Evolutionary conservation across 2,329 filamentous ascomycete genomes (phyloP), one percentile per base, ranked within the genome.

Genomic region (Chaetomiaceae sp.): DNA sequence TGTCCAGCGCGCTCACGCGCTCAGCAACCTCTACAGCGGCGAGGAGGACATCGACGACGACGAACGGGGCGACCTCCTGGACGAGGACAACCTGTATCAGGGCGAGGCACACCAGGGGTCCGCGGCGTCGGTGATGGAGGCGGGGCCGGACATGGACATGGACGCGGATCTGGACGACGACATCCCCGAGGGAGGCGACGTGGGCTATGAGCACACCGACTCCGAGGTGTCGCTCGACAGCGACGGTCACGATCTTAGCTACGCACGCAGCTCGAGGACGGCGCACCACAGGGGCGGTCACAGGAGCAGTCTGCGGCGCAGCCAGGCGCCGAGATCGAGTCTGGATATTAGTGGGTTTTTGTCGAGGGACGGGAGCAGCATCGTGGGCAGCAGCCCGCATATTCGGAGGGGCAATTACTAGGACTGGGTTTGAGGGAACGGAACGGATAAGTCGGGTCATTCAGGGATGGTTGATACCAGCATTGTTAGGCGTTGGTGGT

Each of bases 161-260:
- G 83, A 80, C 47, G 82, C 78, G n/a, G 79, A 90, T 64, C 74
- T 89, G 37, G 87, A 90, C 66, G 84, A 83, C 45, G 84, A 87
- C 55, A 80, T 89, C 33, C 85, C 85, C 19, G 84, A 87, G 55
- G 83, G 77, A 9, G 80, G 82, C 63, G 74, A 73, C 63, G 81
- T 76, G 22, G 76, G 81, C 61, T 90, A 89, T 71, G 87, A 91
- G 72, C 87, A 90, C 66, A 90, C 87, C 8, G 87, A 90, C 69
- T 87, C 85, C 2, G 87, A 89, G 60, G 85, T 77, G 8, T 83
- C 84, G 47, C 61, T 83, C 55, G 81, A 75, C 64, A 79, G 76
- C 56, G 72, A 72, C 6, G 69, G 38, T 42, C 65, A 66, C 9
- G 68, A 72, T 2, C 63, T 71, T 0, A 67, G 60, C 54, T 58